phyloP scores from a whole-genome alignment of 2,329 filamentous ascomycete species.

The Cercospora sp. region DNA sequence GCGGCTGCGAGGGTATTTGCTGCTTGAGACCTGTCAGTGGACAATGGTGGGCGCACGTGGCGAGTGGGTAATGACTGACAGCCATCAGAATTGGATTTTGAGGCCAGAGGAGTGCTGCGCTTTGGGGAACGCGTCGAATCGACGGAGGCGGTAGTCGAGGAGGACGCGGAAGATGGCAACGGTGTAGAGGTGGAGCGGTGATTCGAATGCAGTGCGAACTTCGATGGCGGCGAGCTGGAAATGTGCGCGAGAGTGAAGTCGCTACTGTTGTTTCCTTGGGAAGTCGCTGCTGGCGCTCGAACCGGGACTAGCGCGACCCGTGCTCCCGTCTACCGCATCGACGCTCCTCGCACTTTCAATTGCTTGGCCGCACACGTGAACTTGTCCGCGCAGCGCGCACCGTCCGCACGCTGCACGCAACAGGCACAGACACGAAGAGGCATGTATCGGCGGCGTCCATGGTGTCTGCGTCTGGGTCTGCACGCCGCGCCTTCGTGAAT shows the following conservation, averaged over 20 bases:
- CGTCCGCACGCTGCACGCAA: not conserved
- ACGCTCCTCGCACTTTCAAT: not conserved
- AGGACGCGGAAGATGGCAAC: not conserved
- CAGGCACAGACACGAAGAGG: not conserved
- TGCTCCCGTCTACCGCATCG: not conserved
- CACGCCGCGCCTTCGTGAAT: not conserved
- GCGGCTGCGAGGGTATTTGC: constrained; percentile 54
- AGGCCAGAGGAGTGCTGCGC: not conserved
- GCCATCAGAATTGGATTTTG: constrained; percentile 8
- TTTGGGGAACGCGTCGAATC: not conserved
- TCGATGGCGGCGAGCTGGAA: not conserved
- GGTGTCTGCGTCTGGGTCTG: not conserved
- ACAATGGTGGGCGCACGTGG: not conserved
- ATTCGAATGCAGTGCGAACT: not conserved
- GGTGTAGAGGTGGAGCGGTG: not conserved
- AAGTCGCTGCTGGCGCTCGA: not conserved
- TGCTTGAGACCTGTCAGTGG: constrained; percentile 28
- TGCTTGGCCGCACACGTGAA: not conserved
- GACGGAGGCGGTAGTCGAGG: not conserved
- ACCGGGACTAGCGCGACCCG: not conserved
- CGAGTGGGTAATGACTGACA: constrained; percentile 3
- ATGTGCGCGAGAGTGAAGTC: not conserved
- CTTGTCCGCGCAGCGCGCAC: not conserved
- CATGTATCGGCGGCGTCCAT: not conserved
- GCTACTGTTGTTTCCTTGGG: not conserved